Percentiles rank a stretch among this genome's conserved stretches.
phyloP scores from a whole-genome alignment of 2,329 filamentous ascomycete genomes.

The Aspergillus aculeatus region DNA sequence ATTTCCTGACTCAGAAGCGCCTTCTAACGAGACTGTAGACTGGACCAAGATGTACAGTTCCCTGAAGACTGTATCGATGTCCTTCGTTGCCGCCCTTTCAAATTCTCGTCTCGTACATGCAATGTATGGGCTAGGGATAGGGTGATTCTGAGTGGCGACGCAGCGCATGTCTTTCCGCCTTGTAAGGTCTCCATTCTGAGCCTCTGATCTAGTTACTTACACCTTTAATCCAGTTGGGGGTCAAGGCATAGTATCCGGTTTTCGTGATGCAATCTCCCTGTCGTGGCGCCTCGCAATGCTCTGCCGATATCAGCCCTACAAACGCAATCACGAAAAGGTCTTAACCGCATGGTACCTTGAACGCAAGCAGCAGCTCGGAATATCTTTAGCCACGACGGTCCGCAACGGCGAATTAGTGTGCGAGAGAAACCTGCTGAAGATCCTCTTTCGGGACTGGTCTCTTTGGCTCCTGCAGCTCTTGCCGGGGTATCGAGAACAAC shows the following conservation, averaged over 20 bases:
- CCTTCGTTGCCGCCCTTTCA: conserved; percentile 48
- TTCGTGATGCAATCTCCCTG: conserved; percentile 39
- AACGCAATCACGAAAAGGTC: conserved; percentile 22
- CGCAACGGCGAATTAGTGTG: conserved; percentile 36
- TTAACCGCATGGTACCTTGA: conserved; percentile 36
- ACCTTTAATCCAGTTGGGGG: conserved; percentile 33
- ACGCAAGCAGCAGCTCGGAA: conserved; percentile 40
- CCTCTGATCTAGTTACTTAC: not conserved
- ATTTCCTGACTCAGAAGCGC: too few relatives aligned
- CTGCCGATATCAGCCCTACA: conserved; percentile 15
- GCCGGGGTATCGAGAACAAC: conserved; percentile 29
- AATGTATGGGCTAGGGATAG: conserved; percentile 48
- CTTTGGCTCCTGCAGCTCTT: conserved; percentile 35
- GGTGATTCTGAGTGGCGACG: conserved; percentile 49
- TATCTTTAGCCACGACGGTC: conserved; percentile 36
- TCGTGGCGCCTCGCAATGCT: conserved; percentile 40
- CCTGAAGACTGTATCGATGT: conserved; percentile 50
- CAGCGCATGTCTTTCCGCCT: conserved; percentile 55
- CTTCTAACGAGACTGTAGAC: conserved; percentile 11
- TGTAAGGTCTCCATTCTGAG: conserved; percentile 29
- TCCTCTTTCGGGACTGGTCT: conserved; percentile 32
- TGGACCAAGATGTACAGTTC: conserved; percentile 33
- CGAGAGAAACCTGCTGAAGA: conserved; percentile 29
- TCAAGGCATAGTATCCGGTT: conserved; percentile 44
- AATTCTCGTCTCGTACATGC: conserved; percentile 45